A percentile compares a stretch with the other conserved stretches of the same genome.
phyloP scores from a whole-genome alignment of 2,329 filamentous ascomycete species.

The Akanthomyces lecanii region DNA sequence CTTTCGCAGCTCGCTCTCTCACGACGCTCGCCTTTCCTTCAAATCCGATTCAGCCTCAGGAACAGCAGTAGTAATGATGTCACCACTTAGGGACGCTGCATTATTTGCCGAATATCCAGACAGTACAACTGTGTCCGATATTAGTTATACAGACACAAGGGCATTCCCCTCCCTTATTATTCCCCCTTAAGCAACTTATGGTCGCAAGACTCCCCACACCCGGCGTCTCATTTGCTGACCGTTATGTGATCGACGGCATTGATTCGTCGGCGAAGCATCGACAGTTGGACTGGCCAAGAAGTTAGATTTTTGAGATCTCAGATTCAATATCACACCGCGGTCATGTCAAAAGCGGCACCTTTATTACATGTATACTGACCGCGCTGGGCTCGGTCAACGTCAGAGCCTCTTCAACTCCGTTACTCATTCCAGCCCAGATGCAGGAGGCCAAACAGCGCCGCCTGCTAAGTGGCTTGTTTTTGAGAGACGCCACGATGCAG shows the following conservation, averaged over 20 bases:
- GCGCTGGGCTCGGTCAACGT: neutral
- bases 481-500: neutral
- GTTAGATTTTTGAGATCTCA: too few species aligned
- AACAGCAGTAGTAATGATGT: neutral
- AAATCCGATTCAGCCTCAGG: too few species aligned
- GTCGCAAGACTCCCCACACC: neutral
- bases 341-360: neutral
- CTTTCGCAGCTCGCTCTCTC: neutral
- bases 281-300: neutral
- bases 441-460: neutral
- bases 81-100: neutral
- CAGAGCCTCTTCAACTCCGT: neutral
- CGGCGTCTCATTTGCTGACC: neutral
- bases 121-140: neutral
- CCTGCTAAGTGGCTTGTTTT: neutral
- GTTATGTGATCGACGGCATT: neutral
- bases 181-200: neutral
- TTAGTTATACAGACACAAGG: neutral
- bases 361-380: neutral
- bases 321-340: too few species aligned
- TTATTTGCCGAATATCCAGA: neutral
- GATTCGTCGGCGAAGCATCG: neutral
- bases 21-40: neutral
- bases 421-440: neutral
- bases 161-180: neutral